Evolutionary conservation across 164 flowering plant species (phyloP), one percentile per base, ranked within the genome.

Genomic region (Piper longum): DNA sequence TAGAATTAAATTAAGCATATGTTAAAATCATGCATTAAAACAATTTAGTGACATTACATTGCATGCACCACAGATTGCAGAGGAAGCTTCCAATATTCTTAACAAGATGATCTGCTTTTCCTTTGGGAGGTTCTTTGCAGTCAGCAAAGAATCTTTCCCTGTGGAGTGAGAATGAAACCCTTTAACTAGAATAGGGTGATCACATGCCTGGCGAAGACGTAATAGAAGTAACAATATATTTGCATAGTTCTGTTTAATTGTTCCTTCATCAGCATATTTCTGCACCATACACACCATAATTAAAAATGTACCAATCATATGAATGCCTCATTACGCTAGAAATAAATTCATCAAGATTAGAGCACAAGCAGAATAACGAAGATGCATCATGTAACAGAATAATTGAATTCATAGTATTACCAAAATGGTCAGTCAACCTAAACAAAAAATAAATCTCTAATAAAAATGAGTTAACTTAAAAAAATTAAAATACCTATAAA

Each of bases 151-250:
- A 54, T 89, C 74, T 64, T 59, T 76, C 81, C 80, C 78, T 16
- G 73, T 69, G 51, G 90, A 78, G 70, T 66, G 73, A 60, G 93
- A 79, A 74, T 77, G 77, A 70, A 76, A 76, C 48, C 85, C 86
- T 69, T 71, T 85, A 36, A 91, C 95, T 68, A 95, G 90, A 73
- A 78, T 81, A 62, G 96, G 99, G 67, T 91, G 98, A 81, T 89
- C 96, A 79, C 99, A 95, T 69, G 99, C 98, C 75, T 95, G 99
- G 54, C 99, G 85, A 71, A 95, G 99, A 55, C 98, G 91, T 78
- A 95, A 73, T 43, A 95, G 95, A 96, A 95, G 85, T 79, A 95
- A 76, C 67, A 95, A 77, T 61, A 95, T 91, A 75, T 95, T 95
- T 51, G 89, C 98, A 75, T 91, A 95, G 69, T 95, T 95, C 73